Conservation (phyloP, 202 grass and related monocot genomes). For the Carex sylvatica region DNA sequence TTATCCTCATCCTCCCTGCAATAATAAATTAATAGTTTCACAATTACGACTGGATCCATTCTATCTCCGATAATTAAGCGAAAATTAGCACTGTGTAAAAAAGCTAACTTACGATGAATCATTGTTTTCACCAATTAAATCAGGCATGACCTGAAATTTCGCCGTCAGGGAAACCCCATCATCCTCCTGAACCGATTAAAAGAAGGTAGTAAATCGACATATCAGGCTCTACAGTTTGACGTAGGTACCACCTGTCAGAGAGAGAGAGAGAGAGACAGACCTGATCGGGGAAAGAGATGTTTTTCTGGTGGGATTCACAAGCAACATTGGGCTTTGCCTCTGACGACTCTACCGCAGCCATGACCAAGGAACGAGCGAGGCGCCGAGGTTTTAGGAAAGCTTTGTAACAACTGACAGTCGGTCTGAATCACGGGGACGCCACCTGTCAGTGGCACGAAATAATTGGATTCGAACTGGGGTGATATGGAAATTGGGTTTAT, state of each 20-base stretch:
- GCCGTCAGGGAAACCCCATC: neutral
- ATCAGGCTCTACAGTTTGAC: neutral
- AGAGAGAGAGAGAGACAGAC: neutral
- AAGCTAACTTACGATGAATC: conserved; percentile 14
- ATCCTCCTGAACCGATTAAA: conserved; percentile 23
- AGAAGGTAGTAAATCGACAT: neutral
- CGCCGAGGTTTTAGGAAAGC: neutral
- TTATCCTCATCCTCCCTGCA: conserved; percentile 48
- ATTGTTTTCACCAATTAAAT: conserved; percentile 10
- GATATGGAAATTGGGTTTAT: neutral
- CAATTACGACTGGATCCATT: neutral
- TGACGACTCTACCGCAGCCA: conserved; percentile 17
- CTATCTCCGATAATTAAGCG: neutral
- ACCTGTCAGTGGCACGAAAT: conserved; percentile 17
- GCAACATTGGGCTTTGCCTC: conserved; percentile 14
- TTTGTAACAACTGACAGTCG: neutral
- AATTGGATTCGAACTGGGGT: neutral
- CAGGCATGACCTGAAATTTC: conserved; percentile 9
- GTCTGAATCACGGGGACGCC: conserved; percentile 1
- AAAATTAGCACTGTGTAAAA: neutral
- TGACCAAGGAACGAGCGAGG: neutral
- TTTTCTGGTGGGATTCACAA: conserved; percentile 10
- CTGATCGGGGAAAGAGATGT: neutral
- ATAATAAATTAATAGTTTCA: neutral
- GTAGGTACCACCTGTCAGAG: neutral